phyloP scores from a whole-genome alignment of 2,329 filamentous ascomycete genomes.

The Hymenoscyphus fraxineus region DNA sequence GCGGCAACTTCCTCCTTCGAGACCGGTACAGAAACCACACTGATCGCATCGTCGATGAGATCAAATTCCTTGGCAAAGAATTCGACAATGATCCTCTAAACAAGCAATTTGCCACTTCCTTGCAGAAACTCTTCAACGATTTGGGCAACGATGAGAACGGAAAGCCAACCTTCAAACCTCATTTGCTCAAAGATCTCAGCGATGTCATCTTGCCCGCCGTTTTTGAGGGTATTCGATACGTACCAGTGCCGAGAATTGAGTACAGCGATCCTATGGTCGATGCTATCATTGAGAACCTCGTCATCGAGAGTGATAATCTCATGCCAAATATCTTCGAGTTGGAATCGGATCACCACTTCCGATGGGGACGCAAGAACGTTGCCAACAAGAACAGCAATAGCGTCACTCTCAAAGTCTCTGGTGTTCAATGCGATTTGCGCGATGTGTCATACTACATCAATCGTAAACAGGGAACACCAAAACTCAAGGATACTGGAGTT shows the following conservation, averaged over 20 bases:
- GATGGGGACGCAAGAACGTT: constrained; percentile 87
- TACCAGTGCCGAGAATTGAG: constrained; percentile 92
- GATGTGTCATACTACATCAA: constrained; percentile 95
- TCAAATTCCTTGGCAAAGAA: constrained; percentile 84
- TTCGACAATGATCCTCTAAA: constrained; percentile 89
- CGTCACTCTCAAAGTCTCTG: constrained; percentile 78
- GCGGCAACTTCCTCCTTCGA: constrained; percentile 80
- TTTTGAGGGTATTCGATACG: constrained; percentile 82
- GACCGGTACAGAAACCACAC: constrained; percentile 85
- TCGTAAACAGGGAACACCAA: constrained; percentile 89
- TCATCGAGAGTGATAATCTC: constrained; percentile 94
- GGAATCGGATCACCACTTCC: constrained; percentile 88
- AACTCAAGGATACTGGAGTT: constrained; percentile 81
- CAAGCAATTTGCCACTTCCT: constrained; percentile 68
- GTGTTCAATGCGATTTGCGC: constrained; percentile 86
- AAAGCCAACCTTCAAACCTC: constrained; percentile 85
- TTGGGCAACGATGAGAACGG: constrained; percentile 85
- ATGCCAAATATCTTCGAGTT: constrained; percentile 90
- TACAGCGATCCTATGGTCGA: constrained; percentile 82
- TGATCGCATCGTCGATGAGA: constrained; percentile 80
- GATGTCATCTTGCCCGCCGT: constrained; percentile 80
- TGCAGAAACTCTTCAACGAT: constrained; percentile 83
- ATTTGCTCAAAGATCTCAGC: constrained; percentile 82
- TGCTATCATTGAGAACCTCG: constrained; percentile 87
- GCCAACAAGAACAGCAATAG: constrained; percentile 76